Evolutionary conservation across 2,329 filamentous ascomycete genomes (phyloP).

Genomic region (Penicillium brevicompactum): DNA sequence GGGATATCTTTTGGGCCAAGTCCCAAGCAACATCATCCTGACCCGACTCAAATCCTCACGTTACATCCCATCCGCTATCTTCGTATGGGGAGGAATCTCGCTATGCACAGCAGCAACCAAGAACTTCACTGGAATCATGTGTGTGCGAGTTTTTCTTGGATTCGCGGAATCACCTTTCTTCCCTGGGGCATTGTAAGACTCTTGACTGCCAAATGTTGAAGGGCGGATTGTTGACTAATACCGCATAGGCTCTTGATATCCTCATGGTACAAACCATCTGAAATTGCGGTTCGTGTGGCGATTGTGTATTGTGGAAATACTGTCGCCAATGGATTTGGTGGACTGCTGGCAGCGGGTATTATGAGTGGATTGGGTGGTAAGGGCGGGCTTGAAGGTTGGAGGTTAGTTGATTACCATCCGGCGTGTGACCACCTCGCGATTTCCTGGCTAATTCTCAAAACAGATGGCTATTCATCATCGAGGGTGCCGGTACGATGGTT

Average conservation of each 20-base stretch:
- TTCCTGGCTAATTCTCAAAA: neutral
- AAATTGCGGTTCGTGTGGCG: conserved; percentile 51
- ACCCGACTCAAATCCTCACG: conserved; percentile 30
- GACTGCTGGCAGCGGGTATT: conserved; percentile 34
- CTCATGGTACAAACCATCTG: conserved; percentile 68
- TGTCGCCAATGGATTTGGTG: conserved; percentile 44
- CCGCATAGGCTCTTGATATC: conserved; percentile 26
- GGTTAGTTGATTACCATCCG: conserved; percentile 5
- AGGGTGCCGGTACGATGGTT: conserved; percentile 40
- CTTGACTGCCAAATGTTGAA: too few relatives aligned
- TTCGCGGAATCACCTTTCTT: conserved; percentile 64
- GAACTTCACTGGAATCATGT: conserved; percentile 19
- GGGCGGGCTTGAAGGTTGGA: conserved; percentile 44
- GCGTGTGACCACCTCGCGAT: neutral
- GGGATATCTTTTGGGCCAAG: conserved; percentile 53
- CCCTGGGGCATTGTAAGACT: conserved; percentile 43
- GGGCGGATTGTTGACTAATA: neutral
- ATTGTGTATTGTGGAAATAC: conserved; percentile 48
- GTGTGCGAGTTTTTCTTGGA: conserved; percentile 32
- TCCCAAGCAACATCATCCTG: conserved; percentile 44
- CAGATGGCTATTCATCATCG: conserved; percentile 43
- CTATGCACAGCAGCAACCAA: conserved; percentile 43
- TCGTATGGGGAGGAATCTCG: conserved; percentile 22
- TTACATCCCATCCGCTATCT: conserved; percentile 42
- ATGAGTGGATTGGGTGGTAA: conserved; percentile 40